phyloP scores from a whole-genome alignment of 2,329 filamentous ascomycete genomes.

The Talaromyces sp. region DNA sequence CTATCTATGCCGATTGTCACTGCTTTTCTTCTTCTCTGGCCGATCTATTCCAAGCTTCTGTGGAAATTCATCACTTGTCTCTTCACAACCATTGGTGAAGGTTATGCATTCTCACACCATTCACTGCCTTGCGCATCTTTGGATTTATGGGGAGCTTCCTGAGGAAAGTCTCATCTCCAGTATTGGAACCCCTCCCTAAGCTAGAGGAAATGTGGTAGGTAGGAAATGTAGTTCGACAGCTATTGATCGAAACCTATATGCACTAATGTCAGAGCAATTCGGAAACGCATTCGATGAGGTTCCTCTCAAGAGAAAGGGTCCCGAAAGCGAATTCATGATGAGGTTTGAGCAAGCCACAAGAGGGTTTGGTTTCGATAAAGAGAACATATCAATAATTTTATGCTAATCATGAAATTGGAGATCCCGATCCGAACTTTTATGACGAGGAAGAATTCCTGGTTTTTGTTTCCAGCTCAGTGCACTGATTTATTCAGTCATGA shows the following conservation, averaged over 20 bases:
- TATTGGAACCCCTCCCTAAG: slow-evolving; percentile 1
- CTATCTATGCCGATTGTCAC: neutral
- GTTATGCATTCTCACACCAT: neutral
- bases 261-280: slow-evolving; percentile 28
- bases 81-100: neutral
- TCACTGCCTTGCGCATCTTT: neutral
- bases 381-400: slow-evolving; percentile 20
- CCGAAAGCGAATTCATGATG: slow-evolving; percentile 34
- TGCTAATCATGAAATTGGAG: slow-evolving; percentile 20
- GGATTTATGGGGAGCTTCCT: too few species aligned
- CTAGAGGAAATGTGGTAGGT: slow-evolving; percentile 19
- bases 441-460: neutral
- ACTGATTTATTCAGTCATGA: neutral
- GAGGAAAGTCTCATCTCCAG: neutral
- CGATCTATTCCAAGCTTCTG: neutral
- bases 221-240: slow-evolving; percentile 33
- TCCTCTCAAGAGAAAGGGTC: slow-evolving; percentile 23
- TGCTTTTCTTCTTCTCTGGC: neutral
- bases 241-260: slow-evolving; percentile 33
- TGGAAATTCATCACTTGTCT: neutral
- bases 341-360: slow-evolving; percentile 32
- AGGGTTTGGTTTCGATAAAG: slow-evolving; percentile 25
- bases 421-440: neutral
- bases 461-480: neutral
- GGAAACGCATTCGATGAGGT: slow-evolving; percentile 28